Base-by-base conservation (phyloP, 768 basidiomycete genomes). In the Epithele typhae region DNA sequence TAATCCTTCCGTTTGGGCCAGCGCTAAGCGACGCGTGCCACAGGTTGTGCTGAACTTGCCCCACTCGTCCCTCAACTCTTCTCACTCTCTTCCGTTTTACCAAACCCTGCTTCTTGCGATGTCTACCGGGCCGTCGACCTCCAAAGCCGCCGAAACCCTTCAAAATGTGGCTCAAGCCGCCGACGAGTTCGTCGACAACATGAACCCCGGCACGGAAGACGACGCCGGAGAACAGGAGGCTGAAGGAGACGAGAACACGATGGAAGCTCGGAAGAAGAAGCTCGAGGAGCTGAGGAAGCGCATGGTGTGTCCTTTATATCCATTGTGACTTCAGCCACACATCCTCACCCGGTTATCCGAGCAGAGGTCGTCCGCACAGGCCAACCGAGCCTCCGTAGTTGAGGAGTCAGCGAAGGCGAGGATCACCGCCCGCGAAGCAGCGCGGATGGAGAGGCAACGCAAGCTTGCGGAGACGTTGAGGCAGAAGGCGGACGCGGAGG, bases 401-500 rank as follows among this genome's bases (percentile, higher is more conserved):
- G 84, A 91, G 52, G 95, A 98, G 61, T 81, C 83, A 27, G 78
- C 88, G 17, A 87, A 79, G 60, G 72, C 81, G 5, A 90, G 90
- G 58, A 69, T 85, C 8, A 84, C 81, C 4, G 86, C 79, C 0
- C 80, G 89, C 21, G 94, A 98, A 51, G 68, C 83, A 0, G 84
- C 86, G 18, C 80, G 92, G 33, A 71, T 95, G 23, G 95, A 98
- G 54, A 81, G 84, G 58, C 91, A 96, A 62, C 83, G 88, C 46
- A 92, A 88, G 66, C 76, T 96, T 17, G 93, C 92, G 1, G 95
- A 97, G 68, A 81, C 73, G 15, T 66, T 98, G 56, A 79, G 92
- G 17, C 67, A 79, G 48, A 92, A 93, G 66, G 82, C 86, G 2
- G 89, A 94, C 52, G 92, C 92, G 1, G 87, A 90, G 64, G 93